Conservation (phyloP, 176 grass and related monocot genomes). For the Oryza glumipatula region DNA sequence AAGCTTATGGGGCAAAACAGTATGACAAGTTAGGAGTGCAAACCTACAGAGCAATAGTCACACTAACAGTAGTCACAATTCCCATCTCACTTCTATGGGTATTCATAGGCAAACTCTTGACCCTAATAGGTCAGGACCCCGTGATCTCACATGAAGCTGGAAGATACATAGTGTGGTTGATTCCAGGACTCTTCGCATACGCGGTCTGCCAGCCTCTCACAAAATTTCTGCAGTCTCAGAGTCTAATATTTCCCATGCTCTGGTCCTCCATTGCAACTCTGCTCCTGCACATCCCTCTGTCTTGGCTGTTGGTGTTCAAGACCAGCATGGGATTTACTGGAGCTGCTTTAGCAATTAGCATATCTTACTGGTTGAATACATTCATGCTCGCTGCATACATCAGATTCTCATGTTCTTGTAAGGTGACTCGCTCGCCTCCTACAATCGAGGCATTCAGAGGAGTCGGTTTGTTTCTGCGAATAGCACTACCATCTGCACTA, state of each 20-base stretch:
- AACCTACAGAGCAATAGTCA: constrained; percentile 79
- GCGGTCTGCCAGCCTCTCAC: constrained; percentile 68
- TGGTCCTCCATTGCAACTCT: constrained; percentile 53
- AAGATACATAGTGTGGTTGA: constrained; percentile 78
- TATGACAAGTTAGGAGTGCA: constrained; percentile 69
- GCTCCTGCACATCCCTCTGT: constrained; percentile 75
- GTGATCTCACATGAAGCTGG: constrained; percentile 63
- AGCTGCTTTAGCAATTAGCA: constrained; percentile 79
- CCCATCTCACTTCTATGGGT: constrained; percentile 78
- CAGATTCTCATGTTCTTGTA: constrained; percentile 59
- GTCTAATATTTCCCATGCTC: constrained; percentile 79
- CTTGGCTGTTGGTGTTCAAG: constrained; percentile 79
- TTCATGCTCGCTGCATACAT: constrained; percentile 73
- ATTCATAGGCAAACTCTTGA: constrained; percentile 69
- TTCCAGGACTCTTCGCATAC: constrained; percentile 76
- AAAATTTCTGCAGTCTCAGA: constrained; percentile 87
- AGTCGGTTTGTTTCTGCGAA: constrained; percentile 58
- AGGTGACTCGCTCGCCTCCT: constrained; percentile 48
- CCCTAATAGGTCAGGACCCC: constrained; percentile 75
- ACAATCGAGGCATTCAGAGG: constrained; percentile 66
- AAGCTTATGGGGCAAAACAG: constrained; percentile 86
- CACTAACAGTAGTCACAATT: constrained; percentile 59
- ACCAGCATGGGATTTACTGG: constrained; percentile 65
- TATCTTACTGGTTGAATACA: constrained; percentile 79
- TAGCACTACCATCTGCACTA: constrained; percentile 86